phyloP scores from a whole-genome alignment of 2,329 filamentous ascomycete genomes.

The Ascochyta clinopodiicola region DNA sequence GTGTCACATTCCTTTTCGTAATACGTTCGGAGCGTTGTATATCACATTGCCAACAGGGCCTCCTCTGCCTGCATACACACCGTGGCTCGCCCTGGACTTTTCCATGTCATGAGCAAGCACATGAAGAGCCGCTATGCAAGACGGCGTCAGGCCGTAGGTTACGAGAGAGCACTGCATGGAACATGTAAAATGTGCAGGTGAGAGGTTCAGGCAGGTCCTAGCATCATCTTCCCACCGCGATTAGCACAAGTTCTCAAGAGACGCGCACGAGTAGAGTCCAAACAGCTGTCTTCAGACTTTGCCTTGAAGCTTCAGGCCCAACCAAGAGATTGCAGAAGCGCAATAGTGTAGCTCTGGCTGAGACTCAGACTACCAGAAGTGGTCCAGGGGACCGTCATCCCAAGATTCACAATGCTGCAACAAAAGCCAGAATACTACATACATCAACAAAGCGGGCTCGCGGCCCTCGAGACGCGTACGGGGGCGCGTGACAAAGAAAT shows the following conservation, averaged over 20 bases:
- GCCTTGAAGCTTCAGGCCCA: conserved; percentile 45
- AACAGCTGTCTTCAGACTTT: conserved; percentile 39
- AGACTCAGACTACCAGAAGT: conserved; percentile 51
- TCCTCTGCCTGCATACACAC: background rate
- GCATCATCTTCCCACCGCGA: background rate
- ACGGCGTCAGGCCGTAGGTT: no score
- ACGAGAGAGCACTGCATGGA: no score
- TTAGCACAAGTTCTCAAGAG: background rate
- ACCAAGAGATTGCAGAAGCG: conserved; percentile 41
- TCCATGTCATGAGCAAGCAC: no score
- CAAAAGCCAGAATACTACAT: conserved; percentile 12
- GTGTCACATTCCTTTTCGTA: background rate
- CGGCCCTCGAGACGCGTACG: conserved; percentile 20
- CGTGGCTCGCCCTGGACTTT: no score
- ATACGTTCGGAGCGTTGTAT: background rate
- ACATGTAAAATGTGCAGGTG: no score
- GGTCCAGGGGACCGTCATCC: conserved; percentile 46
- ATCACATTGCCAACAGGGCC: background rate
- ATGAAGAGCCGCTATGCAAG: no score
- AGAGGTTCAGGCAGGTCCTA: no score
- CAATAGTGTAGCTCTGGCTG: conserved; percentile 46
- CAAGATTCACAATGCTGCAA: conserved; percentile 17
- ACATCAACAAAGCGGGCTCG: conserved; percentile 1
- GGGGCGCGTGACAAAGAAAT: conserved; percentile 48
- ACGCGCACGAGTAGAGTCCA: background rate